These are phyloP conservation scores for Mortierella sp. DNA, from an alignment of 371 early-diverging fungal species.

Conservation along the genomic window DNA sequence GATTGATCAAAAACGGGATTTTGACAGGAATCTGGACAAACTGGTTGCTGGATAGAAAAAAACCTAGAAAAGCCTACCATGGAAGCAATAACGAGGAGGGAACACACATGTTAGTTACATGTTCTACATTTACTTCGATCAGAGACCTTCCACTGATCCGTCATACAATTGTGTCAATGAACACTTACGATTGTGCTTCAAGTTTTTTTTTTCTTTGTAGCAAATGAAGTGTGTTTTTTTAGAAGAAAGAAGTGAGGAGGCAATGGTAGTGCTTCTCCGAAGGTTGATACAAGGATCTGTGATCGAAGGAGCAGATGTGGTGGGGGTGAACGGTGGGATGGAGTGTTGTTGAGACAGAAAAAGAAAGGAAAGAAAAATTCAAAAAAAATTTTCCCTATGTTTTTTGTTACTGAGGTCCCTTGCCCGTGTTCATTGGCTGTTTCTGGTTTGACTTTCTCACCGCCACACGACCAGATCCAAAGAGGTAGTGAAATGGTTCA, in stretches of 20 bases:
- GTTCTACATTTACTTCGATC: no score
- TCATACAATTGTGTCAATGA: no score
- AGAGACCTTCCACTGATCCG: no score
- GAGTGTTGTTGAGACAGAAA: slow-evolving; percentile 2
- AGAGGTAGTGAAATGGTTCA: no score
- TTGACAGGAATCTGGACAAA: slow-evolving; percentile 18
- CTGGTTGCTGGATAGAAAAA: slow-evolving; percentile 8
- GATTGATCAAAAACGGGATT: slow-evolving; percentile 43
- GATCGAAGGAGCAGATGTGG: not conserved
- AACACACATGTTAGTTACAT: no score
- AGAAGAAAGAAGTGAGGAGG: not conserved
- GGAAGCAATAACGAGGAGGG: not conserved
- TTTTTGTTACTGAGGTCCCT: not conserved
- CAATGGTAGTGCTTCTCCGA: not conserved
- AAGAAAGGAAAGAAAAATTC: not conserved
- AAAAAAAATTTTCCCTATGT: slow-evolving; percentile 5
- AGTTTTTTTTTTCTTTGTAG: slow-evolving; percentile 12
- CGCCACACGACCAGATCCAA: not conserved
- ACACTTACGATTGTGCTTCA: not conserved
- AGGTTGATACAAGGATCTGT: not conserved
- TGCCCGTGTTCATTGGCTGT: not conserved
- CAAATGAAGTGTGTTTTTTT: no score
- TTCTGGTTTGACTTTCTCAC: not conserved
- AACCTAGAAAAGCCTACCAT: not conserved
- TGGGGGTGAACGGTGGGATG: not conserved